Evolutionary conservation across 106 monocot genomes (phyloP).

Genomic region (Dactylorhiza incarnata): DNA sequence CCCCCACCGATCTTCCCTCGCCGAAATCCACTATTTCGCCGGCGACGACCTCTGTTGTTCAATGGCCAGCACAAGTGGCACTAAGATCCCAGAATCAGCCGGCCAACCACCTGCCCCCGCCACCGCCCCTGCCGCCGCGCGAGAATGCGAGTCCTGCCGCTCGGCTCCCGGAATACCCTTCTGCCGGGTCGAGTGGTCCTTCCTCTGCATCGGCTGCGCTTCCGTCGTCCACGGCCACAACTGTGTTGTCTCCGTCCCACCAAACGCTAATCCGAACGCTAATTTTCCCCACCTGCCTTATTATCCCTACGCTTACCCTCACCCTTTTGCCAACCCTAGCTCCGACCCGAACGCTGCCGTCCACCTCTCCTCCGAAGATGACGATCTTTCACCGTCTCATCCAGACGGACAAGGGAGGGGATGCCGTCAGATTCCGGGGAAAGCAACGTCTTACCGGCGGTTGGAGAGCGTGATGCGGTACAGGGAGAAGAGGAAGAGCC

Average conservation of each 20-base stretch:
- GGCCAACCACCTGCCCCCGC: conserved; percentile 4
- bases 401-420: conserved; percentile 2
- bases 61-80: conserved; percentile 4
- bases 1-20: background rate
- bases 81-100: conserved; percentile 3
- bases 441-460: conserved; percentile 10
- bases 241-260: conserved; percentile 34
- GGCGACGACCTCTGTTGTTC: background rate
- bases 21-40: conserved; percentile 8
- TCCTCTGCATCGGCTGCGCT: conserved; percentile 38
- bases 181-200: conserved; percentile 49
- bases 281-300: background rate
- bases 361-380: conserved; percentile 16
- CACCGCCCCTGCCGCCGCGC: background rate
- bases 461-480: conserved; percentile 27
- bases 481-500: conserved; percentile 31
- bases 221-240: conserved; percentile 25
- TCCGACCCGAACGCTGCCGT: conserved; percentile 8
- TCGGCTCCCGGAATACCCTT: conserved; percentile 36
- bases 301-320: conserved; percentile 3
- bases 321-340: conserved; percentile 8
- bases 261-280: conserved; percentile 12
- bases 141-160: conserved; percentile 34
- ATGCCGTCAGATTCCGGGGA: background rate
- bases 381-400: conserved; percentile 8